A percentile compares a stretch with the other conserved stretches of the same genome.
These are phyloP conservation scores for Syncephalastrum racemosum DNA, from an alignment of 371 early-diverging fungal species.

Conservation along the genomic window DNA sequence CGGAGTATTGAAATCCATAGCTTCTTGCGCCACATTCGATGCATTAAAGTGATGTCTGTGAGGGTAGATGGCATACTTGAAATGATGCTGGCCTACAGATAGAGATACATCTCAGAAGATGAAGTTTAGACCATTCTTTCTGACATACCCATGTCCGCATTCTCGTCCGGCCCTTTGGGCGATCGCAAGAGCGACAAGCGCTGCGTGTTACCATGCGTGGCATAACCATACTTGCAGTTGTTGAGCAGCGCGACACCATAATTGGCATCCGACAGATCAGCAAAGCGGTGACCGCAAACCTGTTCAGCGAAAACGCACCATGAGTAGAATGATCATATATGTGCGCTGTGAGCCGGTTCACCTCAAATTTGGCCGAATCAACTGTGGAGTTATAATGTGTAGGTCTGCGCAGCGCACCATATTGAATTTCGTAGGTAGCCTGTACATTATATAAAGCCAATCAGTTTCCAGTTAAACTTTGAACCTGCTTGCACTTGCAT, in stretches of 20 bases:
- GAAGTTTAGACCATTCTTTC: neutral
- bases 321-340: neutral
- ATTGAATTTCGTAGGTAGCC: slow-evolving; percentile 96
- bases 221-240: slow-evolving; percentile 91
- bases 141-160: slow-evolving; percentile 61
- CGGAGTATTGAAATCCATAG: slow-evolving; percentile 88
- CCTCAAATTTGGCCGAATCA: slow-evolving; percentile 81
- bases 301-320: neutral
- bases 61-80: slow-evolving; percentile 90
- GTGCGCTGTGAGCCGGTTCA: slow-evolving; percentile 3
- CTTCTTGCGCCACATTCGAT: slow-evolving; percentile 81
- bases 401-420: slow-evolving; percentile 88
- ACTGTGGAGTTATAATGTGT: slow-evolving; percentile 93
- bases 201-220: slow-evolving; percentile 81
- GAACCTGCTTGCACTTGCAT: slow-evolving; percentile 32
- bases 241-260: slow-evolving; percentile 94
- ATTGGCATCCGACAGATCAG: slow-evolving; percentile 89
- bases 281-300: slow-evolving; percentile 92
- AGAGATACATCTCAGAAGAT: neutral
- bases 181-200: slow-evolving; percentile 81
- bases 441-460: slow-evolving; percentile 11
- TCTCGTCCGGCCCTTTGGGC: slow-evolving; percentile 79
- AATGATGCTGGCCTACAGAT: slow-evolving; percentile 60
- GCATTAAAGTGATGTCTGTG: slow-evolving; percentile 79
- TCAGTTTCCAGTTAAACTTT: neutral